Base-by-base conservation (phyloP, 495 filamentous ascomycete genomes). In the Acidiella bohemica region DNA sequence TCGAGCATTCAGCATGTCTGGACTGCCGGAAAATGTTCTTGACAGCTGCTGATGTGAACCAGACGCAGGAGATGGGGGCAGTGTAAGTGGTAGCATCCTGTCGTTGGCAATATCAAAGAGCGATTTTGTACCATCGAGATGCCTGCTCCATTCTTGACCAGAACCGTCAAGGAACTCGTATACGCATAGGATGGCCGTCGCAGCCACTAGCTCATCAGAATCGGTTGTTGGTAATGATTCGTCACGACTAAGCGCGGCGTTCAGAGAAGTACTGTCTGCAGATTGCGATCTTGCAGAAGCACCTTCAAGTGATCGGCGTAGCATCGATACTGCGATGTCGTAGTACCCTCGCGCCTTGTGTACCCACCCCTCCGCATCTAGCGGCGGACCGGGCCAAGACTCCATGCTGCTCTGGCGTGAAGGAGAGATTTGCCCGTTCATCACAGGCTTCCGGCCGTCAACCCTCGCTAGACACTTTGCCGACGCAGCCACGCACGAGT, bases 131-230 rank as follows among this genome's bases (percentile, higher is more conserved):
- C 75, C 73, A 48, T 70, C 75, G 32, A 80, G 55, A 62, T 77
- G 74, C n/a, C 72, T 65, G 42, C 67, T 68, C 73, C 73, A 78
- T 17, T 74, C 73, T 7, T 67, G 64, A 2, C 68, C 68, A 0
- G 71, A 71, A 16, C 70, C 70, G 57, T 76, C 73, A 0, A 77
- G 59, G 45, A 76, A 75, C 43, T 78, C 73, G 55, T 78, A 77
- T 3, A 73, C 72, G 39, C 71, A 77, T 19, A 80, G 52, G 22
- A 78, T 77, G 7, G 73, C 73, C 9, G 71, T 73, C 20, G 75
- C 73, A 10, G 73, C 73, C 12, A 77, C 57, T 11, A 75, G 62
- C 44, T 78, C 73, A 45, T 80, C 75, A 9, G 69, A 71, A 42
- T 67, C 66, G 1, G 65, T 60, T 13, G 61, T 53, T 56, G 16